Evolutionary conservation across 768 basidiomycete genomes (phyloP).

Genomic region (Tubosaeta sp.): DNA sequence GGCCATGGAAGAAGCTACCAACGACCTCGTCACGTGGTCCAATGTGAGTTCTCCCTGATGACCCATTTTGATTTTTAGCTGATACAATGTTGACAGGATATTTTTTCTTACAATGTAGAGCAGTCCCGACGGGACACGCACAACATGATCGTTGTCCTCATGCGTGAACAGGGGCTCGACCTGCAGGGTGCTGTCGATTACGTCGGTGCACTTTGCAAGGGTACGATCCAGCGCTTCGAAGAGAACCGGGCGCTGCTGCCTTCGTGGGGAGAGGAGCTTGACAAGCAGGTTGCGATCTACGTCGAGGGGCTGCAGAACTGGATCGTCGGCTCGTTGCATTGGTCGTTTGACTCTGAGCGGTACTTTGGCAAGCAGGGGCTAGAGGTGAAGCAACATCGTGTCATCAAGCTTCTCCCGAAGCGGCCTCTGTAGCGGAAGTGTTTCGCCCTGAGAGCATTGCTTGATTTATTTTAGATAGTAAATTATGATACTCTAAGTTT

Average conservation of each 20-base stretch:
- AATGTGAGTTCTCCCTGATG: constrained; percentile 30
- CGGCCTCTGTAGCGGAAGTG: constrained; percentile 19
- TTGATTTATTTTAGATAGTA: constrained; percentile 8
- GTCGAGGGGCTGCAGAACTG: constrained; percentile 63
- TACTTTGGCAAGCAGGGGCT: constrained; percentile 62
- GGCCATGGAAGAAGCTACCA: constrained; percentile 43
- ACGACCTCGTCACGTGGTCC: constrained; percentile 50
- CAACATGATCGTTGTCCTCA: constrained; percentile 71
- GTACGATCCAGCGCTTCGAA: constrained; percentile 50
- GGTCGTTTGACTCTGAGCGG: constrained; percentile 66
- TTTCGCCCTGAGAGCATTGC: too few species aligned
- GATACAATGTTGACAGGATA: constrained; percentile 43
- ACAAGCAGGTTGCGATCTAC: constrained; percentile 54
- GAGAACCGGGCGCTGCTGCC: constrained; percentile 47
- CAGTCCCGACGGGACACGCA: constrained; percentile 66
- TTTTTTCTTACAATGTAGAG: constrained; percentile 74
- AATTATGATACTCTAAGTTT: constrained; percentile 3
- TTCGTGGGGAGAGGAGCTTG: constrained; percentile 59
- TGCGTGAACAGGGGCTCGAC: constrained; percentile 52
- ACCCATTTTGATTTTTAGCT: not conserved
- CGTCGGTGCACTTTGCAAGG: constrained; percentile 57
- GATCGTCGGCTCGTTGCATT: constrained; percentile 70
- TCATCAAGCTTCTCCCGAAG: constrained; percentile 48
- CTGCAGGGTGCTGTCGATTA: constrained; percentile 62
- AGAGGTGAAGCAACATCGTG: constrained; percentile 49